Percentiles rank a stretch among this genome's conserved stretches.
Evolutionary conservation across 1,284 basidiomycete genomes (phyloP).

Genomic region (Macrocystidia cucumis): DNA sequence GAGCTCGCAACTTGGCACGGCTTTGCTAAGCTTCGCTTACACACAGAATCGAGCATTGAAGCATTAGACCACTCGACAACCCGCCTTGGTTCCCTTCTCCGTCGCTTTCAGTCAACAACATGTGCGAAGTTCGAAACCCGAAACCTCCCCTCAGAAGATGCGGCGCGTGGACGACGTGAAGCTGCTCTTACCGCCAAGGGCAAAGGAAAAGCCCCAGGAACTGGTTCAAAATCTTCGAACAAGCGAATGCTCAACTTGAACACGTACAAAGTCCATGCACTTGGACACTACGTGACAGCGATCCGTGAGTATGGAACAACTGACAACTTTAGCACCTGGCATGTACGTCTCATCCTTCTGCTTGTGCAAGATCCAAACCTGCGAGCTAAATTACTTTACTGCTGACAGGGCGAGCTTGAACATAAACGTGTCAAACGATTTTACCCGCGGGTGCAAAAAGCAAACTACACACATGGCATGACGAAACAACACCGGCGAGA

Average conservation of each 20-base stretch:
- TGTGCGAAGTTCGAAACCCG: constrained; percentile 14
- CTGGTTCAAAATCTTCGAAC: constrained; percentile 12
- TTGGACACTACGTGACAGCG: constrained; percentile 21
- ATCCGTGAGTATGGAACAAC: constrained; percentile 24
- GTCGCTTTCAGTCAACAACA: constrained; percentile 13
- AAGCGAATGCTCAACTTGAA: constrained; percentile 6
- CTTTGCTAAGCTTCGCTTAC: constrained; percentile 22
- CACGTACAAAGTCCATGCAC: constrained; percentile 21
- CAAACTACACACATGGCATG: constrained; percentile 17
- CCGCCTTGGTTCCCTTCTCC: constrained; percentile 13
- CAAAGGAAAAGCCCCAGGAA: constrained; percentile 10
- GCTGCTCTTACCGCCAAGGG: constrained; percentile 2
- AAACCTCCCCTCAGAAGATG: constrained; percentile 18
- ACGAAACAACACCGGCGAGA: constrained; percentile 13
- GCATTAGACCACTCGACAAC: constrained; percentile 14
- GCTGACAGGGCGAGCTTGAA: constrained; percentile 23
- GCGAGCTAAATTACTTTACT: neutral
- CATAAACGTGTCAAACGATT: constrained; percentile 24
- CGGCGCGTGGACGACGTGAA: constrained; percentile 10
- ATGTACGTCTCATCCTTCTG: constrained; percentile 14
- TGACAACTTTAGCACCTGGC: constrained; percentile 24
- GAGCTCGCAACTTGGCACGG: constrained; percentile 22
- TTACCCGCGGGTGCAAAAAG: constrained; percentile 24
- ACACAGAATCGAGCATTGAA: constrained; percentile 18
- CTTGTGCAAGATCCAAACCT: neutral